Conservation (phyloP, 164 flowering plant species). For the Kalanchoe fedtschenkoi region DNA sequence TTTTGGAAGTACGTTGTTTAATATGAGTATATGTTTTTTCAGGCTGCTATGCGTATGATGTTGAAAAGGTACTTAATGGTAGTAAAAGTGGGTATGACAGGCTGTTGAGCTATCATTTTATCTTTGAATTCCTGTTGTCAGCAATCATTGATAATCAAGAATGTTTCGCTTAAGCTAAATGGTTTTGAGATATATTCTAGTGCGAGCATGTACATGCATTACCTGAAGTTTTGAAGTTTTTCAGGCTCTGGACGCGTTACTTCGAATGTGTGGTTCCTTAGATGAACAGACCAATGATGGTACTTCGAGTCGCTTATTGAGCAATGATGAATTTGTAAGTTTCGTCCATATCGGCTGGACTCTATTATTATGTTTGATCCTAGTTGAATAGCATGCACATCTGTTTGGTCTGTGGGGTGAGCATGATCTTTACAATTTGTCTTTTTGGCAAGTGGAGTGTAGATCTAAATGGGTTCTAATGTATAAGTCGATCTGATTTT, state of each 20-base stretch:
- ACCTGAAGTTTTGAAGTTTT: constrained; percentile 29
- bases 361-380: neutral
- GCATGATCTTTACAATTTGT: no score
- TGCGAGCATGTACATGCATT: neutral
- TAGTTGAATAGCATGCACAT: neutral
- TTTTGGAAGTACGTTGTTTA: neutral
- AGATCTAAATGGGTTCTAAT: neutral
- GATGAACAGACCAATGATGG: neutral
- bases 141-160: neutral
- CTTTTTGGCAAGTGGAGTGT: neutral
- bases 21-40: neutral
- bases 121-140: neutral
- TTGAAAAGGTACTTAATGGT: constrained; percentile 1
- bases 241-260: neutral
- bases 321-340: neutral
- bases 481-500: neutral
- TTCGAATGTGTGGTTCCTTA: neutral
- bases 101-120: neutral
- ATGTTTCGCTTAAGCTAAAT: neutral
- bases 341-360: neutral
- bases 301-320: neutral
- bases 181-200: neutral
- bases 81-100: neutral
- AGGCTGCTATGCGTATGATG: constrained; percentile 3
- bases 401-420: no score